Evolutionary conservation across 495 filamentous ascomycete species (phyloP), one percentile per base, ranked within the genome.

Genomic region (Staphylotrichum tortipilum): DNA sequence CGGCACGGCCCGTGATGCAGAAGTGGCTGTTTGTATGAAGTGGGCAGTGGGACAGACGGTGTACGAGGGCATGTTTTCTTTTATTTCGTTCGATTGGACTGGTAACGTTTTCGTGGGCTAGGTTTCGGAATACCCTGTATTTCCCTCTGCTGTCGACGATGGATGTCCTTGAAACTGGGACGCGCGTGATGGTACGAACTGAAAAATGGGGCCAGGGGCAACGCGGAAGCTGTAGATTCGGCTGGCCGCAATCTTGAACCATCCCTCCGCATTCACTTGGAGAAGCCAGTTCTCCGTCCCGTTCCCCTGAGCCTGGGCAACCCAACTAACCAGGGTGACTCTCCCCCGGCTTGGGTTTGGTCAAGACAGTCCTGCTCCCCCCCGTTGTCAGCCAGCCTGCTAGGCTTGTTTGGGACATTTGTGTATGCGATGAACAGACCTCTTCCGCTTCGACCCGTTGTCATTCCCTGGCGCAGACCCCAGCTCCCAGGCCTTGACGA

Each of bases 401-500:
- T 28, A 51, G 7, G 3, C 14, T 3, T n/a, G 18, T 11, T 5
- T 7, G 1, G 15, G 3, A 35, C 12, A 2, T 22, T 10, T 1
- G 7, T 7, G 10, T 4, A 34, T 7, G 15, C 10, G 26, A 28
- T 28, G 26, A n/a, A 8, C 9, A n/a, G 46, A 56, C 52, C 52
- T 59, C 45, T 65, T 68, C 31, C 55, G 51, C 58, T 68, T 66
- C 19, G 61, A 50, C 12, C 56, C 59, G 12, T 68, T 75, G 71
- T 45, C 71, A 26, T 59, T 52, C 10, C 40, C 23, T 9, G 38
- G 19, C 5, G 26, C 14, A 5, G 47, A 18, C 4, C 36, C 47
- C 38, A 85, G 68, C 59, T 89, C 86, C 85, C 85, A 90, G 17
- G 85, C 83, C 57, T 88, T 88, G 47, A 88, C 83, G 36, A 88